A percentile compares a stretch with the other conserved stretches of the same genome.
Evolutionary conservation across 2,329 filamentous ascomycete genomes (phyloP).

Genomic region (Magnaporthiopsis incrustans): DNA sequence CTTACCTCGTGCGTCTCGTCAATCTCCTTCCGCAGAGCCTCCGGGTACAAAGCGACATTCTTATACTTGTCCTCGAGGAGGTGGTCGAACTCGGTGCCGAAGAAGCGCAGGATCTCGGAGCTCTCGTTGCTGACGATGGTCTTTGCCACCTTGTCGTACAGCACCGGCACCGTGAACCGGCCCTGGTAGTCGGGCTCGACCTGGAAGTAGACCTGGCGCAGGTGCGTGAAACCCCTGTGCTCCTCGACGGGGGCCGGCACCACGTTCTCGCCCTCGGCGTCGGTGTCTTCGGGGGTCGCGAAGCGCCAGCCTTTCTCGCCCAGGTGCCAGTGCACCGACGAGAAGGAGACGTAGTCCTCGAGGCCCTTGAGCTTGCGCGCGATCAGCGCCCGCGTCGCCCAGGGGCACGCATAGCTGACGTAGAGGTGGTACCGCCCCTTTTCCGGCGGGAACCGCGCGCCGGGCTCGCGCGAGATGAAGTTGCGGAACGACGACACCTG

Average conservation of each 20-base stretch:
- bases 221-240: constrained; percentile 59
- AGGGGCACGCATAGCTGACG: constrained; percentile 88
- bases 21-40: constrained; percentile 55
- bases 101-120: constrained; percentile 86
- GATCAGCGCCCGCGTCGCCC: constrained; percentile 85
- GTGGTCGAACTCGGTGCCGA: constrained; percentile 74
- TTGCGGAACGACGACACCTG: constrained; percentile 76
- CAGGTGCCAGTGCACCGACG: constrained; percentile 91
- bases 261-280: constrained; percentile 52
- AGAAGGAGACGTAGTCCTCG: constrained; percentile 71
- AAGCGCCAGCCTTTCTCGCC: constrained; percentile 72
- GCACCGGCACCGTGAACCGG: constrained; percentile 79
- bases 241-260: constrained; percentile 61
- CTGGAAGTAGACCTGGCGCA: constrained; percentile 74
- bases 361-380: constrained; percentile 85
- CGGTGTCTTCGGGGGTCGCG: constrained; percentile 50
- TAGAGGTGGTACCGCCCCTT: constrained; percentile 91
- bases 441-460: constrained; percentile 73
- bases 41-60: constrained; percentile 59
- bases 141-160: constrained; percentile 70
- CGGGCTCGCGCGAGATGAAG: constrained; percentile 64
- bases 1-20: constrained; percentile 60
- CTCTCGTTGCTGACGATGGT: constrained; percentile 88
- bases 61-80: constrained; percentile 53
- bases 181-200: constrained; percentile 64